phyloP scores from a whole-genome alignment of 2,329 filamentous ascomycete species.

The Sporothrix protearum region DNA sequence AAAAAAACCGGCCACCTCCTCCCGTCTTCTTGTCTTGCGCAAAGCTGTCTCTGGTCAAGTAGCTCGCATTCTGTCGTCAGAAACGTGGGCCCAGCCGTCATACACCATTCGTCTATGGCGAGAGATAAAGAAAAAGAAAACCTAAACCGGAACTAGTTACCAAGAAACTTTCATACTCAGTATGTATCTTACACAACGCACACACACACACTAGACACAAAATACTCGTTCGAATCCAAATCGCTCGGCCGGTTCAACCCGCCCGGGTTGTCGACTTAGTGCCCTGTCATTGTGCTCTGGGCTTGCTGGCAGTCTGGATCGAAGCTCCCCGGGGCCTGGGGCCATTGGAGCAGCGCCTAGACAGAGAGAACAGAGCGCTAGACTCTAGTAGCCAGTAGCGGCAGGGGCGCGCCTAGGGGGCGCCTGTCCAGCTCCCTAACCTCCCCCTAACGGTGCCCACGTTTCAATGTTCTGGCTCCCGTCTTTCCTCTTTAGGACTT shows the following conservation, averaged over 20 bases:
- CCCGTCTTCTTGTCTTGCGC: background rate
- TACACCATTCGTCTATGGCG: background rate
- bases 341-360: background rate
- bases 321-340: too few relatives aligned
- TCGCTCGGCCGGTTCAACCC: constrained; percentile 1
- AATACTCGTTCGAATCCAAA: background rate
- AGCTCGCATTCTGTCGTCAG: background rate
- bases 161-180: too few relatives aligned
- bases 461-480: background rate
- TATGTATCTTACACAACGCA: too few relatives aligned
- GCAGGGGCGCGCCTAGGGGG: background rate
- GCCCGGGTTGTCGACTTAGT: background rate
- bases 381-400: background rate
- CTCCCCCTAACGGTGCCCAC: background rate
- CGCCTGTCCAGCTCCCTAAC: background rate
- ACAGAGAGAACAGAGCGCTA: background rate
- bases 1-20: background rate
- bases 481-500: constrained; percentile 19
- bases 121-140: background rate
- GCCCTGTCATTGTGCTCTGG: background rate
- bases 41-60: background rate
- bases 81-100: background rate
- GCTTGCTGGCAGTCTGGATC: background rate
- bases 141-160: too few relatives aligned
- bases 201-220: background rate